Conservation (phyloP, 1,139 yeast species). For the Suhomyces anneliseae region DNA sequence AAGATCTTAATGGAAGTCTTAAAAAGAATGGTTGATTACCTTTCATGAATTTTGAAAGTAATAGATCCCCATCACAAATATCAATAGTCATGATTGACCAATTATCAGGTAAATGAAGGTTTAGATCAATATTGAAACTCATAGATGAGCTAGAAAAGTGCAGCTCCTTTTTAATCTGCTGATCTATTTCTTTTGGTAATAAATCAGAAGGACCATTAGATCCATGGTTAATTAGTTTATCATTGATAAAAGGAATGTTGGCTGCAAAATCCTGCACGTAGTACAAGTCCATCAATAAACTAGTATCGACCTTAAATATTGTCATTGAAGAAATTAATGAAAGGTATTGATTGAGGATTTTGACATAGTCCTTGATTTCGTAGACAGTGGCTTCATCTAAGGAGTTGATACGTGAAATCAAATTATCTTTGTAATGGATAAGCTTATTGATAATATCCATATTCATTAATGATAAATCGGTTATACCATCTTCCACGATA, state of each 20-base stretch:
- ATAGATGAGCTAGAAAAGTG: constrained; percentile 8
- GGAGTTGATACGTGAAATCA: constrained; percentile 8
- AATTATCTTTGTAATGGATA: constrained; percentile 19
- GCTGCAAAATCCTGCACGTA: constrained; percentile 37
- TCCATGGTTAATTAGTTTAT: constrained; percentile 19
- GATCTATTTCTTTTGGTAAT: constrained; percentile 9
- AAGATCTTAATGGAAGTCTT: constrained; percentile 55
- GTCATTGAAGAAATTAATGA: constrained; percentile 28
- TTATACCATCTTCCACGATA: constrained; percentile 11
- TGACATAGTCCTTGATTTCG: constrained; percentile 22
- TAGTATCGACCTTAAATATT: constrained; percentile 19
- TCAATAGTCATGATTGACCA: constrained; percentile 69
- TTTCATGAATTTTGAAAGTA: constrained; percentile 48
- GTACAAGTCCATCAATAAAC: constrained; percentile 27
- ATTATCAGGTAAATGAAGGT: constrained; percentile 36
- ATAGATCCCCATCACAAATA: constrained; percentile 60
- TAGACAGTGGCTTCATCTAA: constrained; percentile 12
- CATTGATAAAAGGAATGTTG: constrained; percentile 33
- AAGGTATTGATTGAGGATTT: constrained; percentile 23
- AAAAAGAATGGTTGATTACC: constrained; percentile 46
- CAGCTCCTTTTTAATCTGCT: background rate
- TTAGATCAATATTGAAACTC: constrained; percentile 19
- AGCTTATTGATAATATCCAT: constrained; percentile 18
- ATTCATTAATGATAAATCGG: constrained; percentile 7
- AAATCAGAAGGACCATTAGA: constrained; percentile 15